phyloP scores from a whole-genome alignment of 2,329 filamentous ascomycete genomes.

The Polytolypa hystricis region DNA sequence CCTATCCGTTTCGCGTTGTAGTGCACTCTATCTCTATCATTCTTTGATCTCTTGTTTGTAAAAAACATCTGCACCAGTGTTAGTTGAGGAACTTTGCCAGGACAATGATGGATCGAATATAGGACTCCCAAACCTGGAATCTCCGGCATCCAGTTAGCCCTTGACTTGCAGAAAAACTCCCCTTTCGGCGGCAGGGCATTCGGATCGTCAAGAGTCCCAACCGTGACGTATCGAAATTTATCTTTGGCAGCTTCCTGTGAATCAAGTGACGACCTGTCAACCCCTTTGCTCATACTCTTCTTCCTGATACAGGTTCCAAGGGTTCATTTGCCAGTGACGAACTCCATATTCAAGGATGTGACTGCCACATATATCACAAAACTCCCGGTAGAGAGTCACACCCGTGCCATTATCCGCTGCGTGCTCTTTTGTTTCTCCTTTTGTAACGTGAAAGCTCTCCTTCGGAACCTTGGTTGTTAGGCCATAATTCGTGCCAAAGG shows the following conservation, averaged over 20 bases:
- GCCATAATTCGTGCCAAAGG: slow-evolving; percentile 42
- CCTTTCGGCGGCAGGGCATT: slow-evolving; percentile 42
- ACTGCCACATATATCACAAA: slow-evolving; percentile 43
- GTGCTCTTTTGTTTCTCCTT: slow-evolving; percentile 34
- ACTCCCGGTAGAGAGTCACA: slow-evolving; percentile 38
- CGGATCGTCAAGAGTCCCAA: slow-evolving; percentile 41
- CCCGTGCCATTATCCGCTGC: slow-evolving; percentile 42
- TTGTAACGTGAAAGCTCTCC: slow-evolving; percentile 31
- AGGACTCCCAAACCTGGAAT: slow-evolving; percentile 30
- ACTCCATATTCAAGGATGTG: slow-evolving; percentile 44
- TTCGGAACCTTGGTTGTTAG: slow-evolving; percentile 42
- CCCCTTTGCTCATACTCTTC: no score
- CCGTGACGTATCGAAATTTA: slow-evolving; percentile 33
- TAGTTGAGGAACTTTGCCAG: background rate
- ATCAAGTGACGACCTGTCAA: background rate
- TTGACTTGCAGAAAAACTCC: slow-evolving; percentile 43
- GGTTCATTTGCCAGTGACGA: no score
- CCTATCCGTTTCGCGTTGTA: no score
- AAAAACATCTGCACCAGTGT: slow-evolving; percentile 28
- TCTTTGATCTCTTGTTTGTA: slow-evolving; percentile 38
- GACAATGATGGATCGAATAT: background rate
- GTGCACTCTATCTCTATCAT: slow-evolving; percentile 18
- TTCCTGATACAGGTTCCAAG: no score
- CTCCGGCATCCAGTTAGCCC: slow-evolving; percentile 42
- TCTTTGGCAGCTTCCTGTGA: slow-evolving; percentile 22